Percentiles rank a stretch among this genome's conserved stretches.
Conservation (phyloP, 139 green algal genomes). For the Micractinium sp. region DNA sequence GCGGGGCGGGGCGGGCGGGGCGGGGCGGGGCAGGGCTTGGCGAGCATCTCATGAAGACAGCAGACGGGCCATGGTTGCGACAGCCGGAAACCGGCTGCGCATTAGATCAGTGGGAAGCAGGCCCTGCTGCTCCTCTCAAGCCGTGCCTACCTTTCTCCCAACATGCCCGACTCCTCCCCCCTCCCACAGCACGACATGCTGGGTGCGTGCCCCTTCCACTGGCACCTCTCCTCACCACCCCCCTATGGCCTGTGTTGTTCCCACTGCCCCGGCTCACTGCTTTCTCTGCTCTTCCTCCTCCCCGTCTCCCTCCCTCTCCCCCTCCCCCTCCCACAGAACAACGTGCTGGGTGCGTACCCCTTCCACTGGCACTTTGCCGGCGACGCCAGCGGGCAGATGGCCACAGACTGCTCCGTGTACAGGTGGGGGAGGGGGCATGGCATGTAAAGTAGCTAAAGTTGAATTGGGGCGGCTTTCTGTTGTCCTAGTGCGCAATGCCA, state of each 20-base stretch:
- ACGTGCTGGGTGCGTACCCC: slow-evolving; percentile 64
- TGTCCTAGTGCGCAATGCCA: background rate
- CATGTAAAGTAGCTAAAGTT: background rate
- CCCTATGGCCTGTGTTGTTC: too few relatives aligned
- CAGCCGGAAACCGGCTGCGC: too few relatives aligned
- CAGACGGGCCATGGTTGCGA: too few relatives aligned
- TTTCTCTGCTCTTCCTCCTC: background rate
- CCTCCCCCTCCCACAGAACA: slow-evolving; percentile 38
- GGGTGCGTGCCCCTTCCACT: slow-evolving; percentile 72
- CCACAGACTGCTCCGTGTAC: slow-evolving; percentile 59
- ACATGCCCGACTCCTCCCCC: too few relatives aligned
- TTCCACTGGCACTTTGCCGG: slow-evolving; percentile 65
- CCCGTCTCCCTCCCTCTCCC: background rate
- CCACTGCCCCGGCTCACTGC: background rate
- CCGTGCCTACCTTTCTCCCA: too few relatives aligned
- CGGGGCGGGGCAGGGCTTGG: too few relatives aligned
- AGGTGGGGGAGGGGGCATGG: background rate
- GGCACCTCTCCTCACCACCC: too few relatives aligned
- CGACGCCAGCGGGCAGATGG: slow-evolving; percentile 30
- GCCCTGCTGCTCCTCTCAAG: too few relatives aligned
- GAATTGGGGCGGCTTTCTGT: background rate
- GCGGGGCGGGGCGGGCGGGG: background rate
- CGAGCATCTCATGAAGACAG: too few relatives aligned
- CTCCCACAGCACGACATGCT: slow-evolving; percentile 52
- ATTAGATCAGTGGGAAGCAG: too few relatives aligned